These are phyloP conservation scores for Penicillium sp. DNA, from an alignment of 2,329 filamentous ascomycete genomes.

Conservation along the genomic window DNA sequence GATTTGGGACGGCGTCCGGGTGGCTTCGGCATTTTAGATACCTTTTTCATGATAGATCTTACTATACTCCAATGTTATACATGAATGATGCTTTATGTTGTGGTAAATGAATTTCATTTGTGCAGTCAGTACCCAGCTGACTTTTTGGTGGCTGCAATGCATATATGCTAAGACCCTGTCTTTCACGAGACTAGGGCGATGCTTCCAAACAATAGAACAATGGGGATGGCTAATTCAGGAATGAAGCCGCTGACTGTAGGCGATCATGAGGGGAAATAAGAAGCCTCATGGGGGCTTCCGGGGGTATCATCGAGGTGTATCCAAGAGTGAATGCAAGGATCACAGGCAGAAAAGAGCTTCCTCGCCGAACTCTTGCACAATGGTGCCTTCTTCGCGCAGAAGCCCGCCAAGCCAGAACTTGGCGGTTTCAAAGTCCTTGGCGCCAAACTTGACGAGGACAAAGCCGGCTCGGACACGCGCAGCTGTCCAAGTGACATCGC, in stretches of 20 bases:
- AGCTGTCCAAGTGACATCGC: conserved; percentile 71
- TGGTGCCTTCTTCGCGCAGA: conserved; percentile 67
- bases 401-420: conserved; percentile 73
- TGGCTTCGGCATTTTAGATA: conserved; percentile 4
- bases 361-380: conserved; percentile 68
- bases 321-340: conserved; percentile 4
- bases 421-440: conserved; percentile 72
- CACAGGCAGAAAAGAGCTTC: conserved; percentile 70
- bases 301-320: conserved; percentile 13
- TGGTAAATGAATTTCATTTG: neutral
- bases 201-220: conserved; percentile 3
- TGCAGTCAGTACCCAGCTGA: neutral
- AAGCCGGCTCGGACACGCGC: conserved; percentile 70
- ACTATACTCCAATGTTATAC: neutral
- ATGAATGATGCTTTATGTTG: neutral
- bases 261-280: neutral
- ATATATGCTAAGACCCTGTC: conserved; percentile 3
- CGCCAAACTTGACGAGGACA: conserved; percentile 86
- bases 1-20: conserved; percentile 2
- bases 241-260: conserved; percentile 1
- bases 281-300: neutral
- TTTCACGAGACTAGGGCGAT: neutral
- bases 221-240: conserved; percentile 6
- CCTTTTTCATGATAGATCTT: conserved; percentile 1
- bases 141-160: conserved; percentile 6